Evolutionary conservation across 805 yeast species (phyloP).

Genomic region (Isabelozyma rhagii): DNA sequence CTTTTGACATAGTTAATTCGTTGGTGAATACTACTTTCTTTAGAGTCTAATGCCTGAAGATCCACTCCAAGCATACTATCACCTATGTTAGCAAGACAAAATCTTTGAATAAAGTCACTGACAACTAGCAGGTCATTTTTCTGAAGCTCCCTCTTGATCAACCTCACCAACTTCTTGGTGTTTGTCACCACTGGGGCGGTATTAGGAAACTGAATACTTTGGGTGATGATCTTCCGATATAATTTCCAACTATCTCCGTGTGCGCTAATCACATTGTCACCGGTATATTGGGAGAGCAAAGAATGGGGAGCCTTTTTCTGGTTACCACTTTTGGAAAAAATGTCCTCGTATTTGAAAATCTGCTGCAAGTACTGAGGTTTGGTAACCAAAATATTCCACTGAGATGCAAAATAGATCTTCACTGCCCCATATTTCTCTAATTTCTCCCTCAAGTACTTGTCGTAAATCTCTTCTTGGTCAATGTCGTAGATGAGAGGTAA

Average conservation of each 20-base stretch:
- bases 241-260: constrained; percentile 51
- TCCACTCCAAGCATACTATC: constrained; percentile 50
- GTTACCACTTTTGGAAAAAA: constrained; percentile 58
- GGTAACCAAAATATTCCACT: constrained; percentile 57
- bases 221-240: constrained; percentile 44
- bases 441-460: constrained; percentile 39
- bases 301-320: constrained; percentile 56
- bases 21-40: constrained; percentile 12
- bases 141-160: constrained; percentile 16
- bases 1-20: constrained; percentile 43
- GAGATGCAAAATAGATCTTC: constrained; percentile 55
- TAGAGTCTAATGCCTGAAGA: constrained; percentile 26
- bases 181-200: constrained; percentile 35
- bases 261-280: constrained; percentile 59
- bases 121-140: constrained; percentile 15
- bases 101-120: constrained; percentile 44
- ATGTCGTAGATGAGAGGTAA: constrained; percentile 39
- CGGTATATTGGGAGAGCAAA: constrained; percentile 52
- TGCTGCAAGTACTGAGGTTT: constrained; percentile 45
- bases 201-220: constrained; percentile 51
- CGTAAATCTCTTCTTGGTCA: constrained; percentile 50
- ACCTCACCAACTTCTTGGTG: constrained; percentile 26
- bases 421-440: constrained; percentile 56
- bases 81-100: constrained; percentile 48
- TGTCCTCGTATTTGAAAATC: constrained; percentile 46